Evolutionary conservation across 2,329 filamentous ascomycete species (phyloP).

Genomic region (Massarina eburnea): DNA sequence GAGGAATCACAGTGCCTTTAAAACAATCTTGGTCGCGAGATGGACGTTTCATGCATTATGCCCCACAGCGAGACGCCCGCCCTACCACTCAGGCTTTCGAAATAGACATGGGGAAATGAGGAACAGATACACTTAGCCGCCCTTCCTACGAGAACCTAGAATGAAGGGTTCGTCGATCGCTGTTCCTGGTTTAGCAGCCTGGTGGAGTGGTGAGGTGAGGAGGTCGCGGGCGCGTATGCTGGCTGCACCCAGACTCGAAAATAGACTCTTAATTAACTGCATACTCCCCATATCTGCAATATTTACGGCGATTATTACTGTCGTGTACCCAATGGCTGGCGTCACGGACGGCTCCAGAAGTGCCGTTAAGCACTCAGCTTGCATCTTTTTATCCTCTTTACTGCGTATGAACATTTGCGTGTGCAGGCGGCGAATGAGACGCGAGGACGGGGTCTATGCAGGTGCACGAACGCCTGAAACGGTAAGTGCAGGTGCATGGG

Average conservation of each 20-base stretch:
- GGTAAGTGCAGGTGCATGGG: conserved; percentile 19
- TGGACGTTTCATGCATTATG: conserved; percentile 30
- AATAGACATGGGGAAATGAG: conserved; percentile 17
- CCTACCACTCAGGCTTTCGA: conserved; percentile 7
- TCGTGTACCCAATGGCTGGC: conserved; percentile 3
- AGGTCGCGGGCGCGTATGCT: conserved; percentile 32
- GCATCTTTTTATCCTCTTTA: conserved; percentile 6
- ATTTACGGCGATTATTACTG: conserved; percentile 9
- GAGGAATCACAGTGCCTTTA: conserved; percentile 34
- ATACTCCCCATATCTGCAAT: not conserved
- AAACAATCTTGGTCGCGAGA: conserved; percentile 32
- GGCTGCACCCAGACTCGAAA: conserved; percentile 13
- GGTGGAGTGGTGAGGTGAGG: conserved; percentile 8
- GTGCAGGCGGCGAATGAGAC: conserved; percentile 17
- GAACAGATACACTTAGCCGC: conserved; percentile 8
- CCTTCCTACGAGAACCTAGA: not conserved
- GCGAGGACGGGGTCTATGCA: conserved; percentile 15
- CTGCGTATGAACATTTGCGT: not conserved
- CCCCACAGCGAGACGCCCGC: conserved; percentile 12
- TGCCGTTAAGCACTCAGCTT: conserved; percentile 25
- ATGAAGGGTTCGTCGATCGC: conserved; percentile 13
- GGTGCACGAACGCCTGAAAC: conserved; percentile 25
- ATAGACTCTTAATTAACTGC: conserved; percentile 2
- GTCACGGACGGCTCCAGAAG: conserved; percentile 9
- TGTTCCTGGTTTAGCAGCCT: conserved; percentile 7